Evolutionary conservation across 1,284 basidiomycete genomes (phyloP), one percentile per base, ranked within the genome.

Genomic region (Caloboletus inedulis): DNA sequence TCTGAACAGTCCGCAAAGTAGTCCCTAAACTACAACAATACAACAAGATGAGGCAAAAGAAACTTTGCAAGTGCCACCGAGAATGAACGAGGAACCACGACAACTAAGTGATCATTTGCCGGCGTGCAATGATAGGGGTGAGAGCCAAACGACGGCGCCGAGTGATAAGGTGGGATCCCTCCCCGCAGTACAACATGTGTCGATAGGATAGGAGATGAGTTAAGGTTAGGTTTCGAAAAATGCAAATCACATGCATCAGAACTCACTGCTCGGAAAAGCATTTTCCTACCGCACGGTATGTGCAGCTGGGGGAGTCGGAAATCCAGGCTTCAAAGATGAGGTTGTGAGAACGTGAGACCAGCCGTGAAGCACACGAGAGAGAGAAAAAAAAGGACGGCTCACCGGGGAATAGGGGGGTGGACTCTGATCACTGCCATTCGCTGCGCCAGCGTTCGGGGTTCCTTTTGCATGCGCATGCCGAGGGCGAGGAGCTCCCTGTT

Each of bases 401-500:
- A 66, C 64, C 13, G 65, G 47, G 9, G 43, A 55, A 36, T 65
- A 65, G 3, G 61, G 54, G 2, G 65, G 52, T 30, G 62, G 62
- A 51, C 57, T 62, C n/a, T 18, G 47, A 7, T 61, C 54, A 18
- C 34, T 30, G 10, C 37, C 43, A 10, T 35, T 47, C 21, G 21
- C 3, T 3, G 18, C 12, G 3, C 46, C 25, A 16, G 19, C 4
- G 4, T 31, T 30, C 7, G n/a, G 43, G n/a, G 34, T 14, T 19
- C 8, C 40, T 2, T 33, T 18, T 21, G 41, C 9, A 18, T 39
- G 7, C 23, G 36, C 40, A 27, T 3, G 30, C 19, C 18, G 54
- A 27, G 44, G 44, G 1, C 34, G 7, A n/a, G 21, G 14, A 6
- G 18, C 2, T 3, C 34, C 35, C 25, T 45, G 47, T 6, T 39